Evolutionary conservation across 73 alveolate species (phyloP), one percentile per base, ranked within the genome.

Genomic region (Paraurostyla sp.): DNA sequence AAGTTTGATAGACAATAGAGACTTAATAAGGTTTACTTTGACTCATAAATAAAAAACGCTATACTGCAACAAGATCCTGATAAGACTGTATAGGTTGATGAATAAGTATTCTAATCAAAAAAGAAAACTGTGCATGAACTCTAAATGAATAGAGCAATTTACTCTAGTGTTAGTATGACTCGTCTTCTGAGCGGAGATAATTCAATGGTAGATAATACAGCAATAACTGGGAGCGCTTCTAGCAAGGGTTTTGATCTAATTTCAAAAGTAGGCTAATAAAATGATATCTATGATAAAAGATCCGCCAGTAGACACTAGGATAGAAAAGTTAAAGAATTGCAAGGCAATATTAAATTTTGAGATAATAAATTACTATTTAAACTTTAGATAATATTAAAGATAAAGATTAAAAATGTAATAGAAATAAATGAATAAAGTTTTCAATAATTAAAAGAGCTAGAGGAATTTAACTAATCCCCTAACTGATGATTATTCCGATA

Each of bases 371-470:
- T 60, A 60, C 13, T 16, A 27, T 60, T 60, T 32, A 60, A n/a
- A n/a, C n/a, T n/a, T n/a, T n/a, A n/a, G n/a, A n/a, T n/a, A n/a
- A n/a, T n/a, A n/a, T n/a, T n/a, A n/a, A 32, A 27, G 30, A 27
- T 9, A 60, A 60, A 7, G 2, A 60, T 16, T 60, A 60, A 7
- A 25, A 32, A 60, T 7, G 7, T 11, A 3, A 60, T 25, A 25
- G 7, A 60, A 7, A 65, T 38, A 65, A 65, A 65, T 65, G 82
- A 65, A 65, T 58, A 1, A 11, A 65, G 9, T 65, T 65, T 65
- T 65, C 25, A 65, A 38, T 13, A 65, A 22, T 40, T 3, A 58
- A 40, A 65, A 65, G 42, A 65, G 58, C 58, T 38, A 65, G 58
- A 38, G 41, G 41, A 65, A 22, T 65, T 40, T 65, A 38, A 56